phyloP scores from a whole-genome alignment of 495 filamentous ascomycete genomes.

The Xylaria intraflava region DNA sequence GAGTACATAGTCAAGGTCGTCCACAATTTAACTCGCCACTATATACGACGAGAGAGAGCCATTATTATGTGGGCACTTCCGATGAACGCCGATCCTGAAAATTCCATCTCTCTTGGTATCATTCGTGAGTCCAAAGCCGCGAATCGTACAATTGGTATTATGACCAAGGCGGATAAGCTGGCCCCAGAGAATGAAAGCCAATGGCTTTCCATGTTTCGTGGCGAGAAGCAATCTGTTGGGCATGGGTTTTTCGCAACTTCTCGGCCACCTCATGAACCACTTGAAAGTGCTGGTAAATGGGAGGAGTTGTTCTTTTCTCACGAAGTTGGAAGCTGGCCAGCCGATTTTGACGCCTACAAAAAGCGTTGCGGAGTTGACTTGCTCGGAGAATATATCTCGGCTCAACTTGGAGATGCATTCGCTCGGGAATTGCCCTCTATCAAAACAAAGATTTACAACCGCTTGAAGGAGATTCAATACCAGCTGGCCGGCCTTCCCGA shows the following conservation, averaged over 20 bases:
- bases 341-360: constrained; percentile 37
- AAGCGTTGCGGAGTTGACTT: constrained; percentile 52
- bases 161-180: constrained; percentile 74
- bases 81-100: constrained; percentile 68
- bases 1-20: constrained; percentile 60
- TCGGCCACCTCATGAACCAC: constrained; percentile 34
- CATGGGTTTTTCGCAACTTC: constrained; percentile 61
- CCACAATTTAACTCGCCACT: constrained; percentile 58
- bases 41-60: constrained; percentile 56
- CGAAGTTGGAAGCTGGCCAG: constrained; percentile 35
- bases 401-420: constrained; percentile 22
- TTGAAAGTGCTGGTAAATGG: constrained; percentile 48
- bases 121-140: constrained; percentile 54
- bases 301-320: constrained; percentile 55
- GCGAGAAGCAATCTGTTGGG: constrained; percentile 48
- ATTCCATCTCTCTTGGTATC: constrained; percentile 59
- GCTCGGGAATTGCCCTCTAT: constrained; percentile 48
- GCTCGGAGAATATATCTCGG: constrained; percentile 27
- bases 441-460: constrained; percentile 48
- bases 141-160: constrained; percentile 61
- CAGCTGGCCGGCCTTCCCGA: constrained; percentile 49
- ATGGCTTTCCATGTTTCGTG: constrained; percentile 55
- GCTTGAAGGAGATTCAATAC: constrained; percentile 38
- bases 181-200: constrained; percentile 41
- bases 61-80: constrained; percentile 68